Evolutionary conservation across 2,329 filamentous ascomycete species (phyloP), one percentile per base, ranked within the genome.

Genomic region (Ceratocystiopsis sp.): DNA sequence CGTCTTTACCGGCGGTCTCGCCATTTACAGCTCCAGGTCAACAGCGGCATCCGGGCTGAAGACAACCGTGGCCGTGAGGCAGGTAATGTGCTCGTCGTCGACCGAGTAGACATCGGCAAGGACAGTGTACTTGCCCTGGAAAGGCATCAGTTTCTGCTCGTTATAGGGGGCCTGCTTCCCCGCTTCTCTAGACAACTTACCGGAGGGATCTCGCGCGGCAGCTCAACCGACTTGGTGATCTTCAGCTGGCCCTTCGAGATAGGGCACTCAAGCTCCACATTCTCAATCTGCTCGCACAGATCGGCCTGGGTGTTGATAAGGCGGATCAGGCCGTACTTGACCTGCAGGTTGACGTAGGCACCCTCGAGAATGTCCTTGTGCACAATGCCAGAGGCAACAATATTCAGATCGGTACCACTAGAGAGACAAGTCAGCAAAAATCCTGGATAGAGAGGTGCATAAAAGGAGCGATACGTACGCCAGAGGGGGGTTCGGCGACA

Each of bases 291-390:
- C 47, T 95, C 83, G 67, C 91, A 98, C 35, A 96, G 73, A 57
- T 94, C 81, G 54, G 80, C 78, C 51, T 71, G 73, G 51, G 82
- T 82, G 60, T 74, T 84, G 61, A 98, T 76, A 50, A 98, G 73
- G 44, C 78, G 83, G 61, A 98, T 95, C 51, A 94, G 69, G 47
- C 89, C 89, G 61, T 93, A 95, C 66, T 94, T 95, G 64, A 98
- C 89, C 51, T 78, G 73, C 36, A 98, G 61, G 40, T 80, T 69
- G 49, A 95, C 80, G 54, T 83, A 84, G 47, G 89, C 84, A 46
- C 85, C 89, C 46, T 85, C 59, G 44, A 77, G 72, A 50, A 98
- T 77, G 42, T 69, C 63, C 55, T 93, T 63, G 52, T 70, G 71
- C 50, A 96, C 72, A n/a, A 66, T 74, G 45, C 89, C 91, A 32